A percentile compares a stretch with the other conserved stretches of the same genome.
phyloP scores from a whole-genome alignment of 345 rosid genomes.

The Euclidium syriacum region DNA sequence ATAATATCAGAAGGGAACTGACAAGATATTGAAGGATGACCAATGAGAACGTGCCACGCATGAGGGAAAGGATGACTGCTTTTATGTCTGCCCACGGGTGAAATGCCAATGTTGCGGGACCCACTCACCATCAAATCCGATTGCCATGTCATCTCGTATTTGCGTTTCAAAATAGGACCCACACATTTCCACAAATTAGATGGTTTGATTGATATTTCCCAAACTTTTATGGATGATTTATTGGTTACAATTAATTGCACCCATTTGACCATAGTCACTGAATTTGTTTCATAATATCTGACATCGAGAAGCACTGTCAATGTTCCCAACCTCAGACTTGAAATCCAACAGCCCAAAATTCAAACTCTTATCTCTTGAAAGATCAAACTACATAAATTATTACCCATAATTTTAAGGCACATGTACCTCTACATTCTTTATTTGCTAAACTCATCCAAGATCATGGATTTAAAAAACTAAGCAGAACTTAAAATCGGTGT shows the following conservation, averaged over 20 bases:
- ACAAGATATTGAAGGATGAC: constrained; percentile 20
- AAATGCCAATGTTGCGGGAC: constrained; percentile 24
- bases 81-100: constrained; percentile 36
- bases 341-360: too few relatives aligned
- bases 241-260: neutral
- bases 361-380: too few relatives aligned
- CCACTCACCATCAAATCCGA: constrained; percentile 25
- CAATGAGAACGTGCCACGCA: constrained; percentile 27
- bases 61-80: constrained; percentile 25
- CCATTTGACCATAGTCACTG: too few relatives aligned
- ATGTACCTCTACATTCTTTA: neutral
- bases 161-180: neutral
- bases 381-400: neutral
- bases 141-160: constrained; percentile 28
- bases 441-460: neutral
- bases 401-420: neutral
- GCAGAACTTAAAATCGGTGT: neutral
- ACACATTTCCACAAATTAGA: neutral
- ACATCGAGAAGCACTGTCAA: too few relatives aligned
- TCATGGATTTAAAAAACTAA: neutral
- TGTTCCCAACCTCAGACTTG: too few relatives aligned
- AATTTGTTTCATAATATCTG: too few relatives aligned
- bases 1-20: constrained; percentile 6
- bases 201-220: neutral
- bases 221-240: neutral